Conservation (phyloP, 1,284 basidiomycete species). For the Leccinum solheimii region DNA sequence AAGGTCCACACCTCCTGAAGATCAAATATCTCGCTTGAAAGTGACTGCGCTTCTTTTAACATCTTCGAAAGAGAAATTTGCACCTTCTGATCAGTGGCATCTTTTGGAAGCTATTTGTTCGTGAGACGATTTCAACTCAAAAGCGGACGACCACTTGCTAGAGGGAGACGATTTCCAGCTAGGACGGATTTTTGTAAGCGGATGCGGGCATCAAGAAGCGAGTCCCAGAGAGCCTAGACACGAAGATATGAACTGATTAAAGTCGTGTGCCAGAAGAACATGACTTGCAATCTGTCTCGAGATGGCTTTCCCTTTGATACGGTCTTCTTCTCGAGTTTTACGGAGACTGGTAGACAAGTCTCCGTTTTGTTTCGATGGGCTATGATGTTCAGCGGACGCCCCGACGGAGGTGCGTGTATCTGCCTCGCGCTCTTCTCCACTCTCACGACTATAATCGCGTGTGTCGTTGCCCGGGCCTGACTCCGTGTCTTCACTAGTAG, state of each 20-base stretch:
- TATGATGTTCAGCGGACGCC: slow-evolving; percentile 1
- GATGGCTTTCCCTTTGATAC: slow-evolving; percentile 79
- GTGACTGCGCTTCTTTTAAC: slow-evolving; percentile 55
- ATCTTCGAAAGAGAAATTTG: slow-evolving; percentile 46
- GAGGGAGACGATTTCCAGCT: slow-evolving; percentile 63
- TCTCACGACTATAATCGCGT: slow-evolving; percentile 8
- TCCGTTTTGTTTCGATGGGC: slow-evolving; percentile 37
- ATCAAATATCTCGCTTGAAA: slow-evolving; percentile 67
- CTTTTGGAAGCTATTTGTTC: slow-evolving; percentile 23
- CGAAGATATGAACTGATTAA: slow-evolving; percentile 13
- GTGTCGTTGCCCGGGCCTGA: slow-evolving; percentile 16
- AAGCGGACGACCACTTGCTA: slow-evolving; percentile 38
- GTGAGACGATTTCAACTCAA: slow-evolving; percentile 23
- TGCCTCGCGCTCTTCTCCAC: slow-evolving; percentile 1
- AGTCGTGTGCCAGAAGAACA: slow-evolving; percentile 2
- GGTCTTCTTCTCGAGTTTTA: slow-evolving; percentile 63
- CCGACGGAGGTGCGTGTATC: slow-evolving; percentile 1
- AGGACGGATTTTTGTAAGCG: slow-evolving; percentile 79
- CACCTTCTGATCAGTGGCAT: slow-evolving; percentile 35
- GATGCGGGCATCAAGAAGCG: slow-evolving; percentile 84
- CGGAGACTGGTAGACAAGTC: slow-evolving; percentile 56
- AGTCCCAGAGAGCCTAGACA: slow-evolving; percentile 77
- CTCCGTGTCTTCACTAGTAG: slow-evolving; percentile 26
- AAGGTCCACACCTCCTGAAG: slow-evolving; percentile 58
- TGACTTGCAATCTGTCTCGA: slow-evolving; percentile 75